Conservation (phyloP, 2,329 filamentous ascomycete genomes). For the Claviceps fusiformis region DNA sequence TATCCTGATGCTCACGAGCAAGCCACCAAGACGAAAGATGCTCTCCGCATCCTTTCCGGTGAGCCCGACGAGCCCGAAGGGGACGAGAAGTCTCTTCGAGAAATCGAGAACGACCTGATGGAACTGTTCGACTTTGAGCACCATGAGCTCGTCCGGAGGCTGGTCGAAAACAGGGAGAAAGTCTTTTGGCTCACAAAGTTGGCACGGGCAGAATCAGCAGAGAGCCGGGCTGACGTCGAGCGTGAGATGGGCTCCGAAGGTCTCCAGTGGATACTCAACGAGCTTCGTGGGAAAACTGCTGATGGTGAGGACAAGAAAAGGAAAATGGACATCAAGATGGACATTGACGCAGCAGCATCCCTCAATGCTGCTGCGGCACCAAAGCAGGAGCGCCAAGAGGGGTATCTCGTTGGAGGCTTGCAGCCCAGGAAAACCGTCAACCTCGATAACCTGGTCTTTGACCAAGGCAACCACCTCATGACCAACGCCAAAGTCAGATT, state of each 20-base stretch:
- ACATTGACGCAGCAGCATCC: conserved; percentile 61
- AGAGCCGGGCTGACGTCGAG: conserved; percentile 64
- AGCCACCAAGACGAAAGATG: conserved; percentile 80
- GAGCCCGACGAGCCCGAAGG: conserved; percentile 56
- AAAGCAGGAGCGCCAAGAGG: conserved; percentile 47
- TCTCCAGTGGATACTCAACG: conserved; percentile 72
- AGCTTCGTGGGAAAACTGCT: conserved; percentile 62
- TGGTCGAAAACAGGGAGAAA: conserved; percentile 86
- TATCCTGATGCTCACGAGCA: conserved; percentile 89
- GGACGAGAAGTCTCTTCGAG: conserved; percentile 72
- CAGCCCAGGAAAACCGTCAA: conserved; percentile 83
- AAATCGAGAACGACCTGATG: conserved; percentile 97
- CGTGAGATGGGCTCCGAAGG: conserved; percentile 86
- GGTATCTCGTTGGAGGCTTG: conserved; percentile 64
- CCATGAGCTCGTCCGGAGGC: conserved; percentile 78
- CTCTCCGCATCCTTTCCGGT: conserved; percentile 69
- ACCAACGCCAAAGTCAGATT: conserved; percentile 94
- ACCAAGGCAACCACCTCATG: conserved; percentile 97
- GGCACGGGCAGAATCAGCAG: conserved; percentile 67
- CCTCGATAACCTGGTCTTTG: conserved; percentile 89
- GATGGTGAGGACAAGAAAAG: conserved; percentile 44
- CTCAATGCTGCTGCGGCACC: conserved; percentile 34
- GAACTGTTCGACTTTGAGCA: conserved; percentile 97
- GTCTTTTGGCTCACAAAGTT: conserved; percentile 90
- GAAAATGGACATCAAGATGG: conserved; percentile 87